phyloP scores from a whole-genome alignment of 805 yeast species.

The Hanseniaspora meyeri region DNA sequence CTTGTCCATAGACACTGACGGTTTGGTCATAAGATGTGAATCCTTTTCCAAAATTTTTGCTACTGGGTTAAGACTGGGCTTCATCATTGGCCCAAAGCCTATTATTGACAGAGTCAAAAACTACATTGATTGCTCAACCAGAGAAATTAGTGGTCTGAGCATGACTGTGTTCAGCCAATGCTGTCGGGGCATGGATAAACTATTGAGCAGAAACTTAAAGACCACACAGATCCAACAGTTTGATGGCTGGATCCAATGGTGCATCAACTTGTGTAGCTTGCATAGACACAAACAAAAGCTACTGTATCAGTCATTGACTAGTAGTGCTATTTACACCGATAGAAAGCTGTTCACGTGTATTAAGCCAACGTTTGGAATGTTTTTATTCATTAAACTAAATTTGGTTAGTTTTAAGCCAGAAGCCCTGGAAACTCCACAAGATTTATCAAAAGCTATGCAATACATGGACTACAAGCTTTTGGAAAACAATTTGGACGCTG shows the following conservation, averaged over 20 bases:
- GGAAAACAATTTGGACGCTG: conserved; percentile 42
- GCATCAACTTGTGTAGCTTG: conserved; percentile 33
- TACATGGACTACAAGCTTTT: conserved; percentile 33
- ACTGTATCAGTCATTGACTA: neutral
- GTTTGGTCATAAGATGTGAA: conserved; percentile 49
- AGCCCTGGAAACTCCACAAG: neutral
- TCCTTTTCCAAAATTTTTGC: conserved; percentile 53
- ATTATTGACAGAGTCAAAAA: conserved; percentile 33
- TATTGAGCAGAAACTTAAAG: neutral
- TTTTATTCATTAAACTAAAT: conserved; percentile 43
- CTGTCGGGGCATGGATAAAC: neutral
- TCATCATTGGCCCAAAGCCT: conserved; percentile 40
- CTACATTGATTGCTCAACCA: conserved; percentile 34
- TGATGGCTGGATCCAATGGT: conserved; percentile 58
- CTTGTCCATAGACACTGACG: conserved; percentile 41
- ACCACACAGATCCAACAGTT: conserved; percentile 47
- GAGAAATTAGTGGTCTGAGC: conserved; percentile 42
- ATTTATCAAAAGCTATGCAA: conserved; percentile 26
- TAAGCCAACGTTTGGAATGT: conserved; percentile 50
- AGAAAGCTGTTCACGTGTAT: neutral
- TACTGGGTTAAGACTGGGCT: conserved; percentile 55
- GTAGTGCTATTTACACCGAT: neutral
- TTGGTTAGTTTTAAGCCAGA: conserved; percentile 11
- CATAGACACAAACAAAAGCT: neutral
- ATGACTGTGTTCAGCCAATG: neutral